These are phyloP conservation scores for Magnolia officinalis DNA, from an alignment of 164 flowering plant genomes.

Conservation along the genomic window DNA sequence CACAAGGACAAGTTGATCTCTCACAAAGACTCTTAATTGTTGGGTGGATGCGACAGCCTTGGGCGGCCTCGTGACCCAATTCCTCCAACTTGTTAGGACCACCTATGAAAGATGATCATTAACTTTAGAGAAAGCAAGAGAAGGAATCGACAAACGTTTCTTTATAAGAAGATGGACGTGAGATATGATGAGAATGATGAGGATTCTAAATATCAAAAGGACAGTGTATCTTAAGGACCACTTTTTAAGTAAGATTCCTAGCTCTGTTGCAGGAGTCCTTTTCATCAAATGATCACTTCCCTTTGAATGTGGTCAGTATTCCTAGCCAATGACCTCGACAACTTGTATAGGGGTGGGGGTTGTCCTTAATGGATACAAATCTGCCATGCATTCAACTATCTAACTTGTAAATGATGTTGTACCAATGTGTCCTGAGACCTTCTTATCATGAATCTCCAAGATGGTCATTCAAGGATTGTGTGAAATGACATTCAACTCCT, in stretches of 20 bases:
- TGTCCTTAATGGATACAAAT: not conserved
- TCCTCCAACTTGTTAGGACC: not conserved
- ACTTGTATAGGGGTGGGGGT: not conserved
- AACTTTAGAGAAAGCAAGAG: constrained; percentile 7
- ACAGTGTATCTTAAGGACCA: constrained; percentile 16
- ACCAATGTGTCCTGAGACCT: not conserved
- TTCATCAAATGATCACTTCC: constrained; percentile 13
- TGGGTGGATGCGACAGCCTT: not conserved
- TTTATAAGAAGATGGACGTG: not conserved
- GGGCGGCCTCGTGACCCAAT: not conserved
- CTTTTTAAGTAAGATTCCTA: constrained; percentile 17
- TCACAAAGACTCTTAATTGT: not conserved
- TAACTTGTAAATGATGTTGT: not conserved
- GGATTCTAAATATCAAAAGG: constrained; percentile 17
- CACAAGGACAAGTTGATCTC: not conserved
- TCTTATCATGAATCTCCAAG: constrained; percentile 4
- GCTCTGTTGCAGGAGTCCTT: constrained; percentile 8
- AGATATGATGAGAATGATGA: constrained; percentile 11
- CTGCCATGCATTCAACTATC: not conserved
- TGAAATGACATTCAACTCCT: not conserved
- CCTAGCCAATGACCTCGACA: not conserved
- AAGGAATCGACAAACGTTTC: constrained; percentile 7
- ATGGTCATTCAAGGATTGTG: not conserved
- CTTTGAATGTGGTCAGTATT: not conserved
- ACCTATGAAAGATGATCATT: not conserved